Evolutionary conservation across 148 eudicot genomes (phyloP).

Genomic region (Rhododendron williamsianum): DNA sequence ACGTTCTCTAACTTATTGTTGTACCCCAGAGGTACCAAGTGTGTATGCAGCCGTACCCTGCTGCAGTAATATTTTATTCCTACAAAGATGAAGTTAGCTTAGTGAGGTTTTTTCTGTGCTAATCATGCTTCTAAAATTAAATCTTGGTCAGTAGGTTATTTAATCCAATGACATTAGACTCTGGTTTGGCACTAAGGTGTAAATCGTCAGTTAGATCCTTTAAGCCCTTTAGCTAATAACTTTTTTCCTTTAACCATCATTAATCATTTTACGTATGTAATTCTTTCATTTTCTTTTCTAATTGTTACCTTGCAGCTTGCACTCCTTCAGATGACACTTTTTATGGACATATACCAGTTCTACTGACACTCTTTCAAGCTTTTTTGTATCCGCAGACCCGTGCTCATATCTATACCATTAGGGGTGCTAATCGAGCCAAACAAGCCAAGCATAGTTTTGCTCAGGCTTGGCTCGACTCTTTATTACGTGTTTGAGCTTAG

Average conservation of each 20-base stretch:
- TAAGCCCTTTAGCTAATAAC: not conserved
- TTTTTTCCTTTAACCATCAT: not conserved
- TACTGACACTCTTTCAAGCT: not conserved
- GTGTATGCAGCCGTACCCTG: not conserved
- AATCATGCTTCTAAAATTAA: not conserved
- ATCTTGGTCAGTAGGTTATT: not conserved
- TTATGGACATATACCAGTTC: not conserved
- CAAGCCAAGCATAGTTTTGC: too few species aligned
- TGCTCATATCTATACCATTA: not conserved
- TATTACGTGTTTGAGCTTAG: too few species aligned
- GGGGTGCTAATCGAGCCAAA: too few species aligned
- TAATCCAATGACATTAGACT: not conserved
- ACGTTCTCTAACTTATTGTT: not conserved
- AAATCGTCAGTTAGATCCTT: not conserved
- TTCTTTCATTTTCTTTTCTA: not conserved
- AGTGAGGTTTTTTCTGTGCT: not conserved
- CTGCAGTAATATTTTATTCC: not conserved
- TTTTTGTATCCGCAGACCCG: not conserved
- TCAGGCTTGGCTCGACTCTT: too few species aligned
- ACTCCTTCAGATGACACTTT: not conserved
- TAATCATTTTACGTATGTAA: not conserved
- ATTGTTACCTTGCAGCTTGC: not conserved
- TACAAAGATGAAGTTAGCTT: not conserved
- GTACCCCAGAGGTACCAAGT: not conserved
- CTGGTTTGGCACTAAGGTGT: not conserved